Evolutionary conservation across 2,329 filamentous ascomycete genomes (phyloP).

Genomic region (Aureobasidium sp.): DNA sequence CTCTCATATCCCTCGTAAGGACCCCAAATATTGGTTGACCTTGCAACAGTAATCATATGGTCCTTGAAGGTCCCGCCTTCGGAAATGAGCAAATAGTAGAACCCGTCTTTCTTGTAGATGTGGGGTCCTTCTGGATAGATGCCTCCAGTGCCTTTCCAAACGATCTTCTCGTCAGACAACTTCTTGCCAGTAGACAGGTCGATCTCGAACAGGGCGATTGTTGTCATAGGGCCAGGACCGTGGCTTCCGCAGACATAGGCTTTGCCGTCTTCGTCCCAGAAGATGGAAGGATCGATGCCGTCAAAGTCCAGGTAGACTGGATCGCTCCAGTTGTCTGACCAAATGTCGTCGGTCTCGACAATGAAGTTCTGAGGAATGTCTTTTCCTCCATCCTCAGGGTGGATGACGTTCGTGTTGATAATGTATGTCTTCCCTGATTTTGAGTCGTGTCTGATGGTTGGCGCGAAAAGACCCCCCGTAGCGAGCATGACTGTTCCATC

Average conservation of each 20-base stretch:
- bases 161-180: constrained; percentile 16
- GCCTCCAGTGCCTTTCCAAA: constrained; percentile 34
- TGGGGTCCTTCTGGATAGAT: constrained; percentile 32
- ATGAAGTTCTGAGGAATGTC: neutral
- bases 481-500: constrained; percentile 4
- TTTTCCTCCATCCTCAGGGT: neutral
- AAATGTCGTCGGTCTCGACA: neutral
- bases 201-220: constrained; percentile 27
- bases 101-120: constrained; percentile 32
- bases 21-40: constrained; percentile 28
- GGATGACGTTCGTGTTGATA: constrained; percentile 6
- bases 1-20: constrained; percentile 22
- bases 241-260: constrained; percentile 38
- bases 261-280: constrained; percentile 51
- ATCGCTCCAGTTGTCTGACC: constrained; percentile 37
- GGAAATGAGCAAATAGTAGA: constrained; percentile 32
- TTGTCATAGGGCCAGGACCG: constrained; percentile 21
- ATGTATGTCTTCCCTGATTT: neutral
- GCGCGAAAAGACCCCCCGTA: neutral
- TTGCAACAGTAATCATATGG: constrained; percentile 35
- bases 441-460: constrained; percentile 1
- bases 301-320: constrained; percentile 40
- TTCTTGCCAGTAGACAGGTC: constrained; percentile 29
- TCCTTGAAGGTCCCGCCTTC: constrained; percentile 36
- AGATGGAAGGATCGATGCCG: constrained; percentile 49